Base-by-base conservation (phyloP, 2,329 filamentous ascomycete genomes). In the Blastomyces percursus region DNA sequence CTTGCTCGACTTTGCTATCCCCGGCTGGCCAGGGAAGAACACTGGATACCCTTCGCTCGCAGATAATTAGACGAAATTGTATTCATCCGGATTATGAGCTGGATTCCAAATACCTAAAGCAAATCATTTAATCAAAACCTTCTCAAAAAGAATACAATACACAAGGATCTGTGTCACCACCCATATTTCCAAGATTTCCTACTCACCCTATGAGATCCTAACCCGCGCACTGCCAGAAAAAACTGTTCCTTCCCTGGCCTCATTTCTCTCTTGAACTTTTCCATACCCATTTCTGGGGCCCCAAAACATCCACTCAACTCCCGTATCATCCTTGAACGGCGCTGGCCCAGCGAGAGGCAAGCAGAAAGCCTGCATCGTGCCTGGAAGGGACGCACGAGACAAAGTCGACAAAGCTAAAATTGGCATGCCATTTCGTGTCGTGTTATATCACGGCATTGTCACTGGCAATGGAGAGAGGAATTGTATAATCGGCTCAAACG, bases 21-120 rank as follows among this genome's bases (percentile, higher is more conserved):
- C 75, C 14, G 77, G 67, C 32, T 75, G 73, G 64, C 77, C 75
- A 63, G 75, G 77, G 8, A 74, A 73, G 16, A 78, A 70, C 21
- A 75, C 77, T 32, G 73, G 69, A 65, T 77, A 78, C 46, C 75
- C 75, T 40, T 70, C 71, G 24, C 64, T 67, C 46, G 75, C 67
- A 12, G 71, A 67, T 7, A 73, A 69, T 44, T 76, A 69, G 60
- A 77, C 72, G 62, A 74, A 77, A 9, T 73, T 76, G 46, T 63
- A 59, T 40, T 63, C 54, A 21, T 63, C 59, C 2, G 58, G 59
- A 27, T 61, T 40, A 32, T 61, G 30, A 7, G 12, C 51, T 24
- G 62, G 44, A 24, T 63, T 59, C n/a, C 62, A 58, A 63, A 27
- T 75, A 73, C 24, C 63, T 72, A 21, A 40, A 14, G 3, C 14